These are phyloP conservation scores for Aureococcus anophagefferens DNA, from an alignment of 108 stramenopile species.

Conservation along the genomic window DNA sequence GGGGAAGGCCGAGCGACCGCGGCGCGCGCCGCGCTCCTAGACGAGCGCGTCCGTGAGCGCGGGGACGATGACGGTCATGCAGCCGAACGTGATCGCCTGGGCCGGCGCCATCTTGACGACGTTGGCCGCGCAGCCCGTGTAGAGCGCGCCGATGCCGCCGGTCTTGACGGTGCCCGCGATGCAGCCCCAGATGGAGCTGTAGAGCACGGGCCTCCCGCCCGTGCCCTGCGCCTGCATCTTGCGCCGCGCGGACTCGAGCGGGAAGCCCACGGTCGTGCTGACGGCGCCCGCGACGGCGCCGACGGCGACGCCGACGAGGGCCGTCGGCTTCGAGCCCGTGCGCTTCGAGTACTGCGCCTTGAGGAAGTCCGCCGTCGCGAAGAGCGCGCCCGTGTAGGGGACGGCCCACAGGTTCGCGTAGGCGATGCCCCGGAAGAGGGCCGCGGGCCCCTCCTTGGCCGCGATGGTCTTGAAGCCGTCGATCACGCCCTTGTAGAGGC, in stretches of 20 bases:
- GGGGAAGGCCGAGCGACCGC: too few relatives aligned
- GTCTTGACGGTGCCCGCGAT: background rate
- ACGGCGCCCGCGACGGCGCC: slow-evolving; percentile 95
- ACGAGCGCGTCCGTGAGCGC: background rate
- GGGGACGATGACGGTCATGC: background rate
- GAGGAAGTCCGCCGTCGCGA: too few relatives aligned
- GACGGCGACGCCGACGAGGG: slow-evolving; percentile 90
- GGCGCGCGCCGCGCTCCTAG: too few relatives aligned
- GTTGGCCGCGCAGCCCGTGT: background rate
- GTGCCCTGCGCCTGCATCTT: too few relatives aligned
- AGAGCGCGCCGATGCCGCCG: background rate
- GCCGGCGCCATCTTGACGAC: slow-evolving; percentile 8
- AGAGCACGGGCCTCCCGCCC: background rate
- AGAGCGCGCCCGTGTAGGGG: slow-evolving; percentile 1
- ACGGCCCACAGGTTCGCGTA: slow-evolving; percentile 7
- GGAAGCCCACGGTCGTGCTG: slow-evolving; percentile 92
- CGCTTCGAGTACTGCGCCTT: slow-evolving; percentile 92
- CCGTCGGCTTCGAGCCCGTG: slow-evolving; percentile 87
- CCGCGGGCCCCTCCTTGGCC: slow-evolving; percentile 26
- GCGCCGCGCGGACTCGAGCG: slow-evolving; percentile 89
- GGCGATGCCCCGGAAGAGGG: slow-evolving; percentile 33
- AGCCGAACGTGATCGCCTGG: slow-evolving; percentile 1
- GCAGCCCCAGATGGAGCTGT: background rate
- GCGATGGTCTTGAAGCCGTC: slow-evolving; percentile 7
- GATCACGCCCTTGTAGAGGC: slow-evolving; percentile 9